A percentile compares a stretch with the other conserved stretches of the same genome.
Evolutionary conservation across 192 early-diverging fungal genomes (phyloP).

Genomic region (Umbelopsis sp.): DNA sequence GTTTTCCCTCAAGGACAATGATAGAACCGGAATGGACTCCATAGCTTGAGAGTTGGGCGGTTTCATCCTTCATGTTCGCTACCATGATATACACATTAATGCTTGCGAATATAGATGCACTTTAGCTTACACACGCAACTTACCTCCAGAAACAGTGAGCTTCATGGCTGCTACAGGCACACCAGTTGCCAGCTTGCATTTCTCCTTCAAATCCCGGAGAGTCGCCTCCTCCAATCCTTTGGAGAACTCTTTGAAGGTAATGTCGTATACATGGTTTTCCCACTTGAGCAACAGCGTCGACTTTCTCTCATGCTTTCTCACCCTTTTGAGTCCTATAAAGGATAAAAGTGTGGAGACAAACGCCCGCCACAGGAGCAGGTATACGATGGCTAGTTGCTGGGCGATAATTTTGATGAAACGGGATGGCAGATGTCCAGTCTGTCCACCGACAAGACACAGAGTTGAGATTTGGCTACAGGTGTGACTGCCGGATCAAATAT

Average conservation of each 20-base stretch:
- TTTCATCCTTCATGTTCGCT: constrained; percentile 80
- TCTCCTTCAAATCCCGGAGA: constrained; percentile 74
- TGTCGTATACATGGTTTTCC: constrained; percentile 16
- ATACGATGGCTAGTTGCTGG: constrained; percentile 14
- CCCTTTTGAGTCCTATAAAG: constrained; percentile 27
- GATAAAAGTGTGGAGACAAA: constrained; percentile 18
- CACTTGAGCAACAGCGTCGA: constrained; percentile 29
- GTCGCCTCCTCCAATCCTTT: constrained; percentile 52
- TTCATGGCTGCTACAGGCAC: constrained; percentile 80
- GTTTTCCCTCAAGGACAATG: constrained; percentile 74
- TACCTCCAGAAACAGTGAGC: constrained; percentile 75
- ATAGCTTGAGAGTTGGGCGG: constrained; percentile 62
- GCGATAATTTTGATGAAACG: constrained; percentile 18
- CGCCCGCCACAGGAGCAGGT: constrained; percentile 28
- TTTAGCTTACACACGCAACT: constrained; percentile 8
- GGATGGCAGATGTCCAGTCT: no score
- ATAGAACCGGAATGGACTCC: constrained; percentile 74
- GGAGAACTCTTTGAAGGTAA: constrained; percentile 36
- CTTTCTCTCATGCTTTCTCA: constrained; percentile 24
- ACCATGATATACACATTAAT: constrained; percentile 5
- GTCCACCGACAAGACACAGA: no score
- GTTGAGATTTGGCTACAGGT: no score
- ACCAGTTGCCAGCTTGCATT: constrained; percentile 71
- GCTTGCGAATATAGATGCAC: not conserved
- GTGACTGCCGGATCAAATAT: no score